Percentiles rank a stretch among this genome's conserved stretches.
Conservation (phyloP, 352 stramenopile genomes). For the Phytophthora fragariae region DNA sequence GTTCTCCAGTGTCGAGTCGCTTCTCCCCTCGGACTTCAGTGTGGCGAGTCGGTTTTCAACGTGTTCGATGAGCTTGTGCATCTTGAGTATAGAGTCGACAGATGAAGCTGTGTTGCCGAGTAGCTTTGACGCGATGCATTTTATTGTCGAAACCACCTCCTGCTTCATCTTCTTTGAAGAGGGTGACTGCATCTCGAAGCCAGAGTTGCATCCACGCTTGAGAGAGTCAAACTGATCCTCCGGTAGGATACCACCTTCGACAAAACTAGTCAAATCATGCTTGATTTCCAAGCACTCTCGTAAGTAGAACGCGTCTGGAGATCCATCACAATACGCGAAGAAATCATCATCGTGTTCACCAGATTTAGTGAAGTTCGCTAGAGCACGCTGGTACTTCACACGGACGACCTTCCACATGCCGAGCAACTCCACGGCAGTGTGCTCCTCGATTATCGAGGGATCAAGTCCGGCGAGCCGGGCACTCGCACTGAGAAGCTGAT, state of each 20-base stretch:
- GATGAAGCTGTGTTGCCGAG: too few species aligned
- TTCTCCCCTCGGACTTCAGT: too few species aligned
- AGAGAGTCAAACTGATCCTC: constrained; percentile 16
- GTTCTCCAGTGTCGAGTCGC: too few species aligned
- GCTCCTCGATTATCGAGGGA: neutral
- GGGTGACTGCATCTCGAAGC: too few species aligned
- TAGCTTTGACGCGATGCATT: too few species aligned
- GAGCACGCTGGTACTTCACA: neutral
- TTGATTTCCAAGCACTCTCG: constrained; percentile 16
- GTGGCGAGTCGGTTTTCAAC: too few species aligned
- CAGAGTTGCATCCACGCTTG: neutral
- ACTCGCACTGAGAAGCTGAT: neutral
- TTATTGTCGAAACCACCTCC: too few species aligned
- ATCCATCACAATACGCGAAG: neutral
- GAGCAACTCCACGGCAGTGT: neutral
- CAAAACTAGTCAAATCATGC: constrained; percentile 11
- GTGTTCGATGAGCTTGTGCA: too few species aligned
- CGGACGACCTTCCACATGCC: neutral
- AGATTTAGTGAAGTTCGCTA: constrained; percentile 7
- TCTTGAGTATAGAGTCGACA: too few species aligned
- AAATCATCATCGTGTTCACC: constrained; percentile 13
- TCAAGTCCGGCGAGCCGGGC: neutral
- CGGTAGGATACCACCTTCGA: constrained; percentile 6
- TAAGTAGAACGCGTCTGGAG: constrained; percentile 13
- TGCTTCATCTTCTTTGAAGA: too few species aligned